Conservation (phyloP, 352 stramenopile genomes). For the Globisporangium irregulare region DNA sequence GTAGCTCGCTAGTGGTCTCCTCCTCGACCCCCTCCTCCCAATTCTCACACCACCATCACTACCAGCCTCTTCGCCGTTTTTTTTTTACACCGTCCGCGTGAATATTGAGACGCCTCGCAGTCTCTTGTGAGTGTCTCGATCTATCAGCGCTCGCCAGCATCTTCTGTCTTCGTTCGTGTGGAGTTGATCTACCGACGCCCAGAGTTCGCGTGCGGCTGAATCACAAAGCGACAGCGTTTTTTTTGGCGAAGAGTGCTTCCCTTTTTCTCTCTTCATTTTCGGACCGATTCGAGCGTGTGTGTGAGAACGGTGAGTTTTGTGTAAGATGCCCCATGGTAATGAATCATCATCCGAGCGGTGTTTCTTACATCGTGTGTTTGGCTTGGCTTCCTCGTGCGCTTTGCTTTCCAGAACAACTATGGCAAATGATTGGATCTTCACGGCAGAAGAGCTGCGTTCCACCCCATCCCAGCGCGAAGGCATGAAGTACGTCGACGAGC, state of each 20-base stretch:
- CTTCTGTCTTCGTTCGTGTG: background rate
- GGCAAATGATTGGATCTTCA: slow-evolving; percentile 79
- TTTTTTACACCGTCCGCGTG: slow-evolving; percentile 10
- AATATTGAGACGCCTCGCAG: background rate
- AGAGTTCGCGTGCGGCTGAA: background rate
- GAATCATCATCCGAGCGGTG: background rate
- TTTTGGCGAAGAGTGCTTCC: slow-evolving; percentile 4
- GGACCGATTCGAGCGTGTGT: background rate
- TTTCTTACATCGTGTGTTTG: background rate
- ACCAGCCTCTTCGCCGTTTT: slow-evolving; percentile 6
- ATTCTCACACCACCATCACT: background rate
- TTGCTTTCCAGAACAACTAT: slow-evolving; percentile 19
- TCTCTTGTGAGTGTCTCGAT: slow-evolving; percentile 3
- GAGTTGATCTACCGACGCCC: background rate
- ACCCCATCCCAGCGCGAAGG: slow-evolving; percentile 72
- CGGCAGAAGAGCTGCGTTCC: slow-evolving; percentile 55
- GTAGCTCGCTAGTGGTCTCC: background rate
- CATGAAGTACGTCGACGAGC: slow-evolving; percentile 74
- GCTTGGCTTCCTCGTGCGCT: slow-evolving; percentile 2
- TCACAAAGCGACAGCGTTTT: slow-evolving; percentile 2
- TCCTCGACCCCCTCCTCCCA: background rate
- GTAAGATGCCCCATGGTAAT: background rate
- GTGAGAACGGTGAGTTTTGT: slow-evolving; percentile 3
- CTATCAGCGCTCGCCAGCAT: background rate
- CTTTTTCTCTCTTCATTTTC: slow-evolving; percentile 2